These are phyloP conservation scores for Infundibulicybe gibba DNA, from an alignment of 768 basidiomycete genomes.

Conservation along the genomic window DNA sequence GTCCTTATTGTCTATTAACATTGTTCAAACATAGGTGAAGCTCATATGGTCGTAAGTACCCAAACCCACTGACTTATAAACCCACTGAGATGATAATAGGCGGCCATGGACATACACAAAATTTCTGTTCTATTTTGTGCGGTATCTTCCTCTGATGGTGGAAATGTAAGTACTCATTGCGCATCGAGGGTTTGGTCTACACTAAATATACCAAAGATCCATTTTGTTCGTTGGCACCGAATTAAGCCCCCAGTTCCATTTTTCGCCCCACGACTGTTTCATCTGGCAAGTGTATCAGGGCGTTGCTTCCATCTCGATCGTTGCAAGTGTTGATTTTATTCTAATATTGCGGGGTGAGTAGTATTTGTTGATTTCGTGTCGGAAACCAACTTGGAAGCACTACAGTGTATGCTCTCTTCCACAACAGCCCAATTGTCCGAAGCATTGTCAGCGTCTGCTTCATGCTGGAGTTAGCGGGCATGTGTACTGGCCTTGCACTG, in stretches of 20 bases:
- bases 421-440: no score
- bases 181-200: neutral
- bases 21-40: slow-evolving; percentile 21
- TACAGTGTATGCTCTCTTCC: no score
- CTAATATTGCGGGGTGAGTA: slow-evolving; percentile 34
- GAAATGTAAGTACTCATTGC: slow-evolving; percentile 23
- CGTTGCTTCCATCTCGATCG: slow-evolving; percentile 22
- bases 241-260: slow-evolving; percentile 29
- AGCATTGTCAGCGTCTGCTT: no score
- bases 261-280: slow-evolving; percentile 35
- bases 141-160: slow-evolving; percentile 32
- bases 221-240: slow-evolving; percentile 28
- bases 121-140: slow-evolving; percentile 30
- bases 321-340: slow-evolving; percentile 32
- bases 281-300: slow-evolving; percentile 43
- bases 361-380: no score
- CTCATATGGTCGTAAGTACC: slow-evolving; percentile 37
- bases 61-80: neutral
- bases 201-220: slow-evolving; percentile 13
- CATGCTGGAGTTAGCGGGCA: slow-evolving; percentile 7
- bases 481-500: slow-evolving; percentile 23
- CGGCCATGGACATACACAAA: slow-evolving; percentile 31
- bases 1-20: neutral
- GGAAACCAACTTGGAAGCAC: no score
- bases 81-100: slow-evolving; percentile 5